Percentiles rank a stretch among this genome's conserved stretches.
Conservation (phyloP, 2,329 filamentous ascomycete species). For the Amauroascus niger region DNA sequence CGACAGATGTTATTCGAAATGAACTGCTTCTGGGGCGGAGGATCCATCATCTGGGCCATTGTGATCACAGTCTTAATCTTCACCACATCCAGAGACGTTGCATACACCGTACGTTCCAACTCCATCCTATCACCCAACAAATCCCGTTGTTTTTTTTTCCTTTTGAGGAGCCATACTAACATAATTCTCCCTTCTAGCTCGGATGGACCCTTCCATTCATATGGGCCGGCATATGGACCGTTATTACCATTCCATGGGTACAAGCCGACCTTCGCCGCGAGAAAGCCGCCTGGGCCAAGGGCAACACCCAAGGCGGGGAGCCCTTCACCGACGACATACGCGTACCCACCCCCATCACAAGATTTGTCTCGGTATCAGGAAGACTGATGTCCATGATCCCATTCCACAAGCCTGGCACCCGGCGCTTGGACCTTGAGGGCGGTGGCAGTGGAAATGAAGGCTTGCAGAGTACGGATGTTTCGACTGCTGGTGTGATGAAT, state of each 20-base stretch:
- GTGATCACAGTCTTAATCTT: conserved; percentile 43
- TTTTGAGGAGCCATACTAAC: no score
- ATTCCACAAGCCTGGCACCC: conserved; percentile 15
- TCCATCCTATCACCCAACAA: neutral
- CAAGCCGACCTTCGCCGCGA: conserved; percentile 38
- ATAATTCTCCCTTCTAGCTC: no score
- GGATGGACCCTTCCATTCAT: conserved; percentile 38
- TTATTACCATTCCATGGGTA: conserved; percentile 41
- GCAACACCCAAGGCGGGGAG: conserved; percentile 28
- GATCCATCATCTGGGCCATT: conserved; percentile 40
- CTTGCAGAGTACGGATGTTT: neutral
- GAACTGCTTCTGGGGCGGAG: conserved; percentile 50
- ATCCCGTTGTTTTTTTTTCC: neutral
- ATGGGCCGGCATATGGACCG: conserved; percentile 36
- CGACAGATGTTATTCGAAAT: conserved; percentile 45
- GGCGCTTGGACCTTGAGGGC: neutral
- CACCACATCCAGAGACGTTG: conserved; percentile 40
- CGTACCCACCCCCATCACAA: conserved; percentile 30
- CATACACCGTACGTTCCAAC: conserved; percentile 36
- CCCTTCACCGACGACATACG: conserved; percentile 32
- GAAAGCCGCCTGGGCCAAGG: conserved; percentile 34
- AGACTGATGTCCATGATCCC: conserved; percentile 15
- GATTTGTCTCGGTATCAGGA: conserved; percentile 26
- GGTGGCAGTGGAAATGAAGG: neutral
- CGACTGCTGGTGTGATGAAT: neutral